Base-by-base conservation (phyloP, 768 basidiomycete species). In the Lepiota brunneoincarnata region DNA sequence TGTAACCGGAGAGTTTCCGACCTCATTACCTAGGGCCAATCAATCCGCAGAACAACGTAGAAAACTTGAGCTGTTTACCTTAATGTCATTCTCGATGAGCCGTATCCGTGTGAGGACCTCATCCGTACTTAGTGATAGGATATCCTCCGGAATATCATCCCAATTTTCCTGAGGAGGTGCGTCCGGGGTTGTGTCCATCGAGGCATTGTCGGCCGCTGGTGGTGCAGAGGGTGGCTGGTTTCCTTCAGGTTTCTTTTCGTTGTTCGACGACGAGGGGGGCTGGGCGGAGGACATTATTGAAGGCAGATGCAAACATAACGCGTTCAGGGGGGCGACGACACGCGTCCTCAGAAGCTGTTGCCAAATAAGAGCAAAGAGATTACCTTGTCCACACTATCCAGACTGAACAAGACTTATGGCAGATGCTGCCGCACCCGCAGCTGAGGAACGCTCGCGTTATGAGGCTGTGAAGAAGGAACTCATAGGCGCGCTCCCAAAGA, bases 71-170 rank as follows among this genome's bases (percentile, higher is more conserved):
- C 23, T 11, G 37, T 77, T 51, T 40, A 89, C 94, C 82, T 93
- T 95, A 64, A 98, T 84, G 64, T 99, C 97, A 65, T 97, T 98
- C 57, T 99, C 96, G 61, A 99, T 93, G 55, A 99, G 79, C 57
- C 96, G 79, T 72, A 86, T 89, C 70, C 95, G 82, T 51, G 93
- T 93, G 57, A 86, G 67, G 61, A 98, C 91, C 59, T 98, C 95
- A 43, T 97, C 94, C 1, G 90, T 86, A 58, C 76, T 77, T 41
- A 93, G 74, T 28, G 78, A 73, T 69, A 86, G 72, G 61, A 99
- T 89, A 34, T 96, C 92, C 58, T 87, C 87, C 1, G 96, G 93
- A 49, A 98, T 89, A 69, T 98, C 95, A 20, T 85, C 87, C 84
- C 91, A 93, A 41, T 84, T 87, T 67, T 95, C 94, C 67, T 87